Conservation (phyloP, 2,329 filamentous ascomycete genomes). For the Aspergillus tamarii region DNA sequence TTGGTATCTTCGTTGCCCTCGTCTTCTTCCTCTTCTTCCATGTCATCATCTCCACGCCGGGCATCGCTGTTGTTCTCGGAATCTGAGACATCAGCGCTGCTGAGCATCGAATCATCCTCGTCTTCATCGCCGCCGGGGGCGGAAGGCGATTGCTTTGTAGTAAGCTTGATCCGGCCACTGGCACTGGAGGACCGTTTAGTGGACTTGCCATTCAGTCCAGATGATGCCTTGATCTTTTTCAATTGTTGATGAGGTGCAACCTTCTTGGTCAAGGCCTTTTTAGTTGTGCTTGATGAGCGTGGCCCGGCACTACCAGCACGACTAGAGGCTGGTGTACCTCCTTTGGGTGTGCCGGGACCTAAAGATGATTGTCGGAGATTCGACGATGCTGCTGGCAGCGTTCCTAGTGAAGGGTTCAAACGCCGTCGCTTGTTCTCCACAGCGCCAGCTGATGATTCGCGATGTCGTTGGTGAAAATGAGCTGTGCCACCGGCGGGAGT, state of each 20-base stretch:
- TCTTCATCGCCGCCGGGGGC: constrained; percentile 47
- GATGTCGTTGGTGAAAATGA: constrained; percentile 52
- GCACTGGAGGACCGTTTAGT: constrained; percentile 48
- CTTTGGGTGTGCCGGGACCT: constrained; percentile 66
- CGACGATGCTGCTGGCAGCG: constrained; percentile 58
- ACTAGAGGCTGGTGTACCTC: constrained; percentile 54
- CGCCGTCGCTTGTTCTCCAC: constrained; percentile 62
- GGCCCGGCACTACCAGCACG: constrained; percentile 65
- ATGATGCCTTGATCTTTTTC: constrained; percentile 41
- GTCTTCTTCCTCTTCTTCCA: constrained; percentile 53
- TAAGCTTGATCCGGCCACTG: constrained; percentile 39
- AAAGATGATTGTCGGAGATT: constrained; percentile 63
- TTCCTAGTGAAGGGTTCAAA: constrained; percentile 56
- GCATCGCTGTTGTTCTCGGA: constrained; percentile 44
- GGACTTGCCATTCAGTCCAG: constrained; percentile 38
- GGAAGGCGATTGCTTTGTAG: constrained; percentile 47
- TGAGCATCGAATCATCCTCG: constrained; percentile 59
- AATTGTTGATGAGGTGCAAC: constrained; percentile 58
- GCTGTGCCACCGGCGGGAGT: constrained; percentile 45
- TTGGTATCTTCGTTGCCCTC: constrained; percentile 61
- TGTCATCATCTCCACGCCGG: constrained; percentile 40
- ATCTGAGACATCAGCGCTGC: constrained; percentile 53
- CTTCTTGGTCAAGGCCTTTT: constrained; percentile 56
- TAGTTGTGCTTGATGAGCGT: constrained; percentile 41
- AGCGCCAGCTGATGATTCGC: constrained; percentile 59